Conservation (phyloP, 2,329 filamentous ascomycete species). For the Apiospora phragmitis region DNA sequence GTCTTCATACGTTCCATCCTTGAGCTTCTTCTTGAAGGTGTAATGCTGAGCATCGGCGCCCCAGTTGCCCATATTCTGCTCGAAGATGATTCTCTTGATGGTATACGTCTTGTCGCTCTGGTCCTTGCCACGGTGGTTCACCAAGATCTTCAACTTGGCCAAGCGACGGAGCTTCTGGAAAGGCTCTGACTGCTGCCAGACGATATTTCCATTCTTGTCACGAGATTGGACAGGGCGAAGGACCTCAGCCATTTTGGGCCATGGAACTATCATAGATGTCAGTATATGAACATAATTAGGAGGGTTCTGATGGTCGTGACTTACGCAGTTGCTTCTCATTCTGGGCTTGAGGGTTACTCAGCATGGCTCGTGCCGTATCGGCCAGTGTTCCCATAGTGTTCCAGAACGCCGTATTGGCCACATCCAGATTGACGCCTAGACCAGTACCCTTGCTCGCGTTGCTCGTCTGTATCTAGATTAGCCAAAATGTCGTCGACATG, state of each 20-base stretch:
- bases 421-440: constrained; percentile 84
- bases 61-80: constrained; percentile 40
- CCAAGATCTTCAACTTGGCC: constrained; percentile 55
- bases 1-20: background rate
- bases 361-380: constrained; percentile 31
- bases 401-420: constrained; percentile 92
- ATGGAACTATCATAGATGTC: constrained; percentile 27
- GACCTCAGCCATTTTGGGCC: constrained; percentile 26
- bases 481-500: background rate
- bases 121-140: constrained; percentile 53
- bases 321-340: constrained; percentile 29
- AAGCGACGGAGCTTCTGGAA: constrained; percentile 58
- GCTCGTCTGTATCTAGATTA: background rate
- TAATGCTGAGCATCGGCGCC: constrained; percentile 53
- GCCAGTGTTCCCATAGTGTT: constrained; percentile 41
- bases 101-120: constrained; percentile 50
- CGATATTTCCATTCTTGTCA: constrained; percentile 20
- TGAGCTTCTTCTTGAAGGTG: constrained; percentile 49
- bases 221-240: constrained; percentile 37
- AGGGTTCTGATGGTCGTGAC: constrained; percentile 9
- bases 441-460: constrained; percentile 55
- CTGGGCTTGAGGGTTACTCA: constrained; percentile 25
- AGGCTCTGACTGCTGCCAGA: constrained; percentile 44
- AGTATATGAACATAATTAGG: constrained; percentile 20
- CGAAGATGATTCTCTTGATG: constrained; percentile 52